Base-by-base conservation (phyloP, 805 yeast species). In the Cyberlindnera euphorbiiphila region DNA sequence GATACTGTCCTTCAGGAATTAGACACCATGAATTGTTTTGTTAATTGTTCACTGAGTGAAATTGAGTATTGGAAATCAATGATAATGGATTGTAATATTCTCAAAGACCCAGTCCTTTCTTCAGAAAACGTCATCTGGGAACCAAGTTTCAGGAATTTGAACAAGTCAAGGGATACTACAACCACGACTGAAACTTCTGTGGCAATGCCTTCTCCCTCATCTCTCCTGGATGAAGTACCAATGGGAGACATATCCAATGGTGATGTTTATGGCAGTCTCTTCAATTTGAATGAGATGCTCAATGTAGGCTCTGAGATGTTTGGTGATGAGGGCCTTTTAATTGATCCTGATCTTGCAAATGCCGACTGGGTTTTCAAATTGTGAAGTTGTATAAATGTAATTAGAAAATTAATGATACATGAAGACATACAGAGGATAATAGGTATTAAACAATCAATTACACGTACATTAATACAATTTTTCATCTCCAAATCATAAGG, bases 91-190 rank as follows among this genome's bases (percentile, higher is more conserved):
- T 37, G 41, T 23, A 16, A 19, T 3, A 42, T 55, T 1, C 32
- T 53, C n/a, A 25, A 36, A 1, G 54, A 50, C 25, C 24, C 24
- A 2, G 36, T 34, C 3, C 36, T 46, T n/a, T 32, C 48, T 8
- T 25, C 41, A 9, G 49, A 46, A 3, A 28, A 34, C 16, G n/a
- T 47, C 20, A 47, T 54, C 9, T 52, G 56, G 57, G 51, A 50
- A 19, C 51, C 43, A 24, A 45, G 49, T 14, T 45, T 45, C 39
- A 42, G 37, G 35, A 25, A n/a, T n/a, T n/a, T n/a, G n/a, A n/a
- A n/a, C n/a, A n/a, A n/a, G n/a, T n/a, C n/a, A n/a, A n/a, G n/a
- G n/a, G n/a, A n/a, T n/a, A n/a, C n/a, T n/a, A n/a, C n/a, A n/a
- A n/a, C n/a, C n/a, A n/a, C n/a, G n/a, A n/a, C n/a, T n/a, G n/a